phyloP scores from a whole-genome alignment of 2,329 filamentous ascomycete species.

The Alternaria arborescens region DNA sequence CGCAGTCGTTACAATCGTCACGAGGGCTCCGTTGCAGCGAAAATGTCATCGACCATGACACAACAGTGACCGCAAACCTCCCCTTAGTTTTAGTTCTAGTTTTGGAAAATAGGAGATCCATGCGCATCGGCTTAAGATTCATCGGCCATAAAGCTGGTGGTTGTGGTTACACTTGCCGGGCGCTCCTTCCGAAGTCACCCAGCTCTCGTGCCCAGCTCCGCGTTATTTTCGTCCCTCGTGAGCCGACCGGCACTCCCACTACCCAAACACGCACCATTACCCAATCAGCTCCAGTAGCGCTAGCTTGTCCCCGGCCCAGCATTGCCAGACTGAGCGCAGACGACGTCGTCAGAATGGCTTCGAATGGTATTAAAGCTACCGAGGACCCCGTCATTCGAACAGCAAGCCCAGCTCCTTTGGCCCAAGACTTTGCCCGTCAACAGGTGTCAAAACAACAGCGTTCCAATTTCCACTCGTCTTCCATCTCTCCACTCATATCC shows the following conservation, averaged over 20 bases:
- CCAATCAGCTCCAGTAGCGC: slow-evolving; percentile 38
- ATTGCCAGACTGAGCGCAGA: slow-evolving; percentile 31
- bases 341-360: slow-evolving; percentile 44
- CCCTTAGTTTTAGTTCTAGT: not conserved
- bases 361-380: slow-evolving; percentile 49
- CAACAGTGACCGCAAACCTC: slow-evolving; percentile 17
- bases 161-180: slow-evolving; percentile 27
- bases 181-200: slow-evolving; percentile 30
- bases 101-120: slow-evolving; percentile 7
- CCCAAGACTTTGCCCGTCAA: slow-evolving; percentile 66
- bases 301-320: slow-evolving; percentile 34
- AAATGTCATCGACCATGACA: slow-evolving; percentile 18
- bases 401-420: slow-evolving; percentile 57
- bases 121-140: slow-evolving; percentile 15
- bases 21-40: slow-evolving; percentile 13
- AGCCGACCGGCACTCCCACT: slow-evolving; percentile 33
- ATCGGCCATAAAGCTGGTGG: slow-evolving; percentile 21
- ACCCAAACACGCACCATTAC: slow-evolving; percentile 19
- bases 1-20: slow-evolving; percentile 16
- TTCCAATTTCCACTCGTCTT: slow-evolving; percentile 67
- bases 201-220: slow-evolving; percentile 31
- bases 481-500: slow-evolving; percentile 53
- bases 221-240: slow-evolving; percentile 41
- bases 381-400: slow-evolving; percentile 46
- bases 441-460: slow-evolving; percentile 66